Evolutionary conservation across 345 rosid species (phyloP).

Genomic region (Populus deltoides): DNA sequence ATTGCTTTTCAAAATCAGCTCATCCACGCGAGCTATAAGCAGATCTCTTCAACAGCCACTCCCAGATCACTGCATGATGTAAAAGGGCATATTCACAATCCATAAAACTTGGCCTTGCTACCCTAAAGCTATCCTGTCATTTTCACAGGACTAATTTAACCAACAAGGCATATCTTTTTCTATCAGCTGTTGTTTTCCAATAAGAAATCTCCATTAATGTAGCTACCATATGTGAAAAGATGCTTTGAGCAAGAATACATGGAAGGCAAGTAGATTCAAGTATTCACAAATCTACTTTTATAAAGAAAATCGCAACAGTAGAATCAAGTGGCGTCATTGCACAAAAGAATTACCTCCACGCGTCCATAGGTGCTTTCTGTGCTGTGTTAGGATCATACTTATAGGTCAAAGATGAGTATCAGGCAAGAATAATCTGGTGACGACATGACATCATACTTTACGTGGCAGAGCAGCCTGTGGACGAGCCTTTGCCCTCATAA

Average conservation of each 20-base stretch:
- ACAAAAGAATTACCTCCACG: slow-evolving; percentile 41
- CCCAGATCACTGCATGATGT: slow-evolving; percentile 33
- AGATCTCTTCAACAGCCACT: slow-evolving; percentile 33
- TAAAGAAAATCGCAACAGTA: background rate
- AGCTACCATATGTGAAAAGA: background rate
- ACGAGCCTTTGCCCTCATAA: slow-evolving; percentile 67
- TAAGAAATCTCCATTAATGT: background rate
- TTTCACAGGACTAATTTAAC: background rate
- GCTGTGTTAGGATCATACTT: slow-evolving; percentile 24
- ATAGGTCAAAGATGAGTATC: slow-evolving; percentile 28
- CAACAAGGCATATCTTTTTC: background rate
- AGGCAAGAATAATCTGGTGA: slow-evolving; percentile 17
- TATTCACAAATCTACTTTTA: background rate
- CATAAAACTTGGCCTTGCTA: background rate
- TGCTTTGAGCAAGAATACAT: background rate
- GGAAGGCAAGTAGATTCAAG: too few relatives aligned
- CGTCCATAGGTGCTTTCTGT: slow-evolving; percentile 22
- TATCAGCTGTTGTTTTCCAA: background rate
- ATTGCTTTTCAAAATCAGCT: slow-evolving; percentile 26
- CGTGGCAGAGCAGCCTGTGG: slow-evolving; percentile 45
- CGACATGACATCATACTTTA: slow-evolving; percentile 26
- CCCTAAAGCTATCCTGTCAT: background rate
- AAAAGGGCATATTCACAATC: slow-evolving; percentile 5
- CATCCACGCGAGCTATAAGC: slow-evolving; percentile 29
- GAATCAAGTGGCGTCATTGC: background rate